Evolutionary conservation across 805 yeast species (phyloP).

Genomic region (Scheffersomyces coipomensis): DNA sequence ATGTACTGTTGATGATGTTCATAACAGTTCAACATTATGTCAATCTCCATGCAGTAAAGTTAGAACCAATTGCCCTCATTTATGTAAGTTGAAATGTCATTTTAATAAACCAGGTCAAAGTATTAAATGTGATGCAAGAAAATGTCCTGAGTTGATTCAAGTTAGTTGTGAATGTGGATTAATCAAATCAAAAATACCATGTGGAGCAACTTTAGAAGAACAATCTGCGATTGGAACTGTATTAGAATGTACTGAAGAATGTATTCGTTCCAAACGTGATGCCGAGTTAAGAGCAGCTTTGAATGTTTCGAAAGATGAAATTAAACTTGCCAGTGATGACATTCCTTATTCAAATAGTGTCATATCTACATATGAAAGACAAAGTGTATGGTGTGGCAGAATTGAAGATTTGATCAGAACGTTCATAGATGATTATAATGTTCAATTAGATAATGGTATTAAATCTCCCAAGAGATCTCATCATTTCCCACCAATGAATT

Average conservation of each 20-base stretch:
- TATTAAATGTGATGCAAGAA: conserved; percentile 46
- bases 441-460: conserved; percentile 13
- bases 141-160: conserved; percentile 51
- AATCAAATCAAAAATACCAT: conserved; percentile 43
- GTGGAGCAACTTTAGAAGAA: conserved; percentile 50
- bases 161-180: conserved; percentile 69
- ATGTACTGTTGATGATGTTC: conserved; percentile 60
- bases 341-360: conserved; percentile 47
- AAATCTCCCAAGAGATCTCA: conserved; percentile 32
- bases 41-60: conserved; percentile 54
- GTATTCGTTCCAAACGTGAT: conserved; percentile 62
- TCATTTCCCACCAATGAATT: conserved; percentile 73
- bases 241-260: conserved; percentile 68
- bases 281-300: conserved; percentile 64
- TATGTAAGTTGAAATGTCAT: conserved; percentile 66
- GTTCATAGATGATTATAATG: conserved; percentile 42
- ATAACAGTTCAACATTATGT: conserved; percentile 52
- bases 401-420: conserved; percentile 54
- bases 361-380: conserved; percentile 49
- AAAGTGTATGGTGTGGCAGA: conserved; percentile 65
- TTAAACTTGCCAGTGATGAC: conserved; percentile 8
- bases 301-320: conserved; percentile 17
- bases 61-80: conserved; percentile 64
- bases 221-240: conserved; percentile 32
- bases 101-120: conserved; percentile 33